phyloP scores from a whole-genome alignment of 2,329 filamentous ascomycete species.

The Botryosphaeria dothidea region DNA sequence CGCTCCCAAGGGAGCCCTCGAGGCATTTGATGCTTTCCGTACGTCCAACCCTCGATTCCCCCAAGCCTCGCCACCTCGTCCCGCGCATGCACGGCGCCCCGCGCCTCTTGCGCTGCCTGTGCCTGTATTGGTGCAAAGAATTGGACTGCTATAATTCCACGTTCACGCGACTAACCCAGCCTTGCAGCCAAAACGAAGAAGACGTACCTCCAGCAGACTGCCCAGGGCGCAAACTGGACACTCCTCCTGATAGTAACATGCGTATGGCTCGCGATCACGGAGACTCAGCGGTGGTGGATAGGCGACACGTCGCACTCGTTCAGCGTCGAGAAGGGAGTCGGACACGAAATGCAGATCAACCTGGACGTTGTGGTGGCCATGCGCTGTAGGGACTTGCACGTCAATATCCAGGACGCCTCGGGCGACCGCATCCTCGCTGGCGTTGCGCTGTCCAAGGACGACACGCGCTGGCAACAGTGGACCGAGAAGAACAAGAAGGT shows the following conservation, averaged over 20 bases:
- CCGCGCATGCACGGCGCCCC: background rate
- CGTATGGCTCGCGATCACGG: conserved; percentile 72
- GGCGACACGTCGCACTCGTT: conserved; percentile 88
- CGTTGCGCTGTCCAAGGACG: conserved; percentile 70
- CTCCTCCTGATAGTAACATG: conserved; percentile 77
- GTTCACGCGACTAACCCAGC: background rate
- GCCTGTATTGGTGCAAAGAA: background rate
- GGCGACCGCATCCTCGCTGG: conserved; percentile 89
- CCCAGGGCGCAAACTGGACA: conserved; percentile 92
- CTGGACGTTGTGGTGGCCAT: conserved; percentile 90
- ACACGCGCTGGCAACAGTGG: conserved; percentile 83
- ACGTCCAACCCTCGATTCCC: conserved; percentile 42
- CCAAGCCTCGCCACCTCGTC: background rate
- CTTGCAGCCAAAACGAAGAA: conserved; percentile 86
- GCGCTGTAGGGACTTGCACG: conserved; percentile 82
- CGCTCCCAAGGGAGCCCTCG: conserved; percentile 63
- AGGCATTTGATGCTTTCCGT: conserved; percentile 98
- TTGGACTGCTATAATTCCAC: background rate
- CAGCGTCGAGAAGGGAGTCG: conserved; percentile 87
- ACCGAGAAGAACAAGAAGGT: conserved; percentile 65
- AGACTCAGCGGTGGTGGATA: conserved; percentile 79
- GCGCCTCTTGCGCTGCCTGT: background rate
- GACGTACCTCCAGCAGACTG: conserved; percentile 82
- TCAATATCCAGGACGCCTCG: conserved; percentile 95
- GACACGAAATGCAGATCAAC: conserved; percentile 89